phyloP scores from a whole-genome alignment of 106 monocot genomes.

The Gastrodia elata region DNA sequence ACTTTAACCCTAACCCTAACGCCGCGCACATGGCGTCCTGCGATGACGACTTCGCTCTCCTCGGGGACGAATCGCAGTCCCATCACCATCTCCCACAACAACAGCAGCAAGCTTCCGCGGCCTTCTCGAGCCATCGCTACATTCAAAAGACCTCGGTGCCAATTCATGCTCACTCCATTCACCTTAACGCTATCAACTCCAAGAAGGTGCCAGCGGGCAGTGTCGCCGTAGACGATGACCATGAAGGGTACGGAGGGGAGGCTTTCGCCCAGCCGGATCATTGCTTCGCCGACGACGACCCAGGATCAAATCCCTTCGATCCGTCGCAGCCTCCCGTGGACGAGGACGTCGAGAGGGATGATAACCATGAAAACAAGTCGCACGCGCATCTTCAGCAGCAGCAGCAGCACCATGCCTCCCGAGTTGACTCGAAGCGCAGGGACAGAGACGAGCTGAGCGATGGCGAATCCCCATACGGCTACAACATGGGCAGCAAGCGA shows the following conservation, averaged over 20 bases:
- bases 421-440: constrained; percentile 28
- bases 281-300: constrained; percentile 16
- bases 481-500: constrained; percentile 26
- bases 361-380: constrained; percentile 10
- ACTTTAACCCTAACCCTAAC: constrained; percentile 63
- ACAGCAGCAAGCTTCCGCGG: constrained; percentile 12
- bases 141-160: constrained; percentile 3
- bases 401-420: constrained; percentile 7
- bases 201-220: constrained; percentile 4
- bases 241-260: constrained; percentile 20
- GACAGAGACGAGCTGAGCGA: constrained; percentile 74
- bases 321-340: constrained; percentile 2
- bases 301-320: constrained; percentile 11
- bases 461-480: constrained; percentile 58
- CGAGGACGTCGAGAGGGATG: constrained; percentile 5
- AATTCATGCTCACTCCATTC: constrained; percentile 7
- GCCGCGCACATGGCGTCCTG: constrained; percentile 37
- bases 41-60: constrained; percentile 67
- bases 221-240: constrained; percentile 11
- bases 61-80: constrained; percentile 44
- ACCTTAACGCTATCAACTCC: constrained; percentile 11
- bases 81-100: constrained; percentile 17
- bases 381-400: constrained; percentile 5
- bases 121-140: constrained; percentile 15
- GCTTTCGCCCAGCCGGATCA: constrained; percentile 28